Conservation (phyloP, 148 eudicot species). For the Dysphania ambrosioides region DNA sequence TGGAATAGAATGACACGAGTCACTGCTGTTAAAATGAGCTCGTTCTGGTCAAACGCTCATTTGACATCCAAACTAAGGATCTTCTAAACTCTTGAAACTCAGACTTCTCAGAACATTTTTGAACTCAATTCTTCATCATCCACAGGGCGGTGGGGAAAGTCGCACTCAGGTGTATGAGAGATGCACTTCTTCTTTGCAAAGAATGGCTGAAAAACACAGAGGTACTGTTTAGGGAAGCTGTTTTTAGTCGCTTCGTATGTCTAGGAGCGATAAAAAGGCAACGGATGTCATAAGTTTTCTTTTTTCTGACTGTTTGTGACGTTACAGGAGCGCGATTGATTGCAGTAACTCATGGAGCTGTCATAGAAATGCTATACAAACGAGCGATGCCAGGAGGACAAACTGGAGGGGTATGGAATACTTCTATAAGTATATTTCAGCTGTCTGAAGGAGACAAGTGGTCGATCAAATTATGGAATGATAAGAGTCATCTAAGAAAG, state of each 20-base stretch:
- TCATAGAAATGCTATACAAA: constrained; percentile 53
- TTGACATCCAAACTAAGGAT: neutral
- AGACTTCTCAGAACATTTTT: neutral
- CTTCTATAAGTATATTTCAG: constrained; percentile 63
- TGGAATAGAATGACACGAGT: neutral
- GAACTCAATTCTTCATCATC: neutral
- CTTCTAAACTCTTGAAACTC: neutral
- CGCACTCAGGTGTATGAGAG: constrained; percentile 60
- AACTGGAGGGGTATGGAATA: constrained; percentile 45
- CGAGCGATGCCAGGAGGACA: constrained; percentile 44
- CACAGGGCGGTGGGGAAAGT: constrained; percentile 97
- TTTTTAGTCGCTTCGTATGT: neutral
- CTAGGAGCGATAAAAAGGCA: no score
- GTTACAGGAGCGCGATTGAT: constrained; percentile 63
- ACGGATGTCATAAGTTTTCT: neutral
- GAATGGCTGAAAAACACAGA: constrained; percentile 62
- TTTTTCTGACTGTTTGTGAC: neutral
- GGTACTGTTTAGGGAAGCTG: constrained; percentile 32
- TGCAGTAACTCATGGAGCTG: constrained; percentile 82
- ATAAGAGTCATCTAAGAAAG: constrained; percentile 59
- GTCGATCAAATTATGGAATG: constrained; percentile 72
- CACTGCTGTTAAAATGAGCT: neutral
- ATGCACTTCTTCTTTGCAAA: constrained; percentile 58
- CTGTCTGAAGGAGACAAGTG: constrained; percentile 51
- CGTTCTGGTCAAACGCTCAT: neutral